A percentile compares a stretch with the other conserved stretches of the same genome.
These are phyloP conservation scores for Rheum nobile DNA, from an alignment of 148 eudicot genomes.

Conservation along the genomic window DNA sequence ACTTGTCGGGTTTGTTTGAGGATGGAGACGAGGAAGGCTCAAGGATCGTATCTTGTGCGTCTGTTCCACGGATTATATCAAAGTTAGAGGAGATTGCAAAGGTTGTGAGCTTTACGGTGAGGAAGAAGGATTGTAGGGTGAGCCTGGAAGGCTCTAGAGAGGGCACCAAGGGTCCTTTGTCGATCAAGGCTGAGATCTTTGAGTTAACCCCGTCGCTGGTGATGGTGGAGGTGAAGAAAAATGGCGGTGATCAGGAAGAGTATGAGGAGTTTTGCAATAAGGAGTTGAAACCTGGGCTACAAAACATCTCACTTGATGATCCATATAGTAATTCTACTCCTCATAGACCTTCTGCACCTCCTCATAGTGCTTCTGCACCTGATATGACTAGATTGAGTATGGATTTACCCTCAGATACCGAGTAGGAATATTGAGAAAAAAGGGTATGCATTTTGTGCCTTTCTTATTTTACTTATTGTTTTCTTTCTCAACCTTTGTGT, in stretches of 20 bases:
- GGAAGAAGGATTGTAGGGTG: slow-evolving; percentile 71
- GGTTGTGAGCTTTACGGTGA: slow-evolving; percentile 52
- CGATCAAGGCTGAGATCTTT: slow-evolving; percentile 63
- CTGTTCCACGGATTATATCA: slow-evolving; percentile 51
- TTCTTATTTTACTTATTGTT: not conserved
- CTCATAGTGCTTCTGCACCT: slow-evolving; percentile 1
- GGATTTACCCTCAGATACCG: slow-evolving; percentile 29
- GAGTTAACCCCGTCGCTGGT: slow-evolving; percentile 63
- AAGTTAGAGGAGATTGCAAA: slow-evolving; percentile 80
- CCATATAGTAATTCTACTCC: slow-evolving; percentile 8
- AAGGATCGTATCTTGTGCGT: slow-evolving; percentile 50
- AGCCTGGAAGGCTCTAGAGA: slow-evolving; percentile 64
- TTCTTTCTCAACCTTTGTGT: not conserved
- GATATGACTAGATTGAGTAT: not conserved
- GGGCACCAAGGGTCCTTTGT: slow-evolving; percentile 60
- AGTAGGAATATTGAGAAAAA: slow-evolving; percentile 12
- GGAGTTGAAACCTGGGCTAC: slow-evolving; percentile 57
- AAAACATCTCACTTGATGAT: slow-evolving; percentile 20
- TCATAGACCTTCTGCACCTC: not conserved
- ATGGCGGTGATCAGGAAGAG: slow-evolving; percentile 60
- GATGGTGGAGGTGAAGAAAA: slow-evolving; percentile 70
- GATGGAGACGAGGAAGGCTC: slow-evolving; percentile 48
- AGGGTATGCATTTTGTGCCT: slow-evolving; percentile 8
- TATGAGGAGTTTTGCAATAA: slow-evolving; percentile 54
- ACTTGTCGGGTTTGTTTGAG: slow-evolving; percentile 65